phyloP scores from a whole-genome alignment of 495 filamentous ascomycete genomes.

The Aspergillus leporis region DNA sequence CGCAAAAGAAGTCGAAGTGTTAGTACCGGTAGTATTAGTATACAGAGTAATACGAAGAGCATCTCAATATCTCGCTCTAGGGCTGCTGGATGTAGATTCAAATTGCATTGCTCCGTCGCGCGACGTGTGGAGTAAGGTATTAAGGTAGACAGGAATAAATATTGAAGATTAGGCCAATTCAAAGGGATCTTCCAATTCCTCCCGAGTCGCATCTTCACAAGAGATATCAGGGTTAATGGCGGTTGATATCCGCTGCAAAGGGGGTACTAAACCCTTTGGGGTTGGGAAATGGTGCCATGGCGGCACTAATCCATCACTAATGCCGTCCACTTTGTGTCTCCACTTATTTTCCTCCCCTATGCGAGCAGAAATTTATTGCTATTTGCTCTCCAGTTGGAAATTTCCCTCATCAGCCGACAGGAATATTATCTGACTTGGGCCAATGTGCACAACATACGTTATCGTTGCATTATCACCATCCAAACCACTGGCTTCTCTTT shows the following conservation, averaged over 20 bases:
- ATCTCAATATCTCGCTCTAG: not conserved
- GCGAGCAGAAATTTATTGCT: constrained; percentile 3
- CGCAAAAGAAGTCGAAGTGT: not conserved
- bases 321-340: not conserved
- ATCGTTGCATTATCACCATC: not conserved
- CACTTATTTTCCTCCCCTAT: not conserved
- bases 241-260: not conserved
- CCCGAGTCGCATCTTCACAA: not conserved
- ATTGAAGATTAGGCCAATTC: not conserved
- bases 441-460: constrained; percentile 4
- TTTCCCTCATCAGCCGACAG: constrained; percentile 2
- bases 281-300: not conserved
- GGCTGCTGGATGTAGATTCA: constrained; percentile 1
- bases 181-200: not conserved
- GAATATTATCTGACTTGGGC: not conserved
- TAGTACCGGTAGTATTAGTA: not conserved
- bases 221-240: not conserved
- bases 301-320: not conserved
- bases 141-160: not conserved
- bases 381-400: not conserved
- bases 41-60: no score
- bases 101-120: not conserved
- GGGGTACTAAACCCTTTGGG: not conserved
- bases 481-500: not conserved
- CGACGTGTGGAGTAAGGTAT: not conserved